Evolutionary conservation across 768 basidiomycete species (phyloP).

Genomic region (Tylopilus plumbeoviolaceoides): DNA sequence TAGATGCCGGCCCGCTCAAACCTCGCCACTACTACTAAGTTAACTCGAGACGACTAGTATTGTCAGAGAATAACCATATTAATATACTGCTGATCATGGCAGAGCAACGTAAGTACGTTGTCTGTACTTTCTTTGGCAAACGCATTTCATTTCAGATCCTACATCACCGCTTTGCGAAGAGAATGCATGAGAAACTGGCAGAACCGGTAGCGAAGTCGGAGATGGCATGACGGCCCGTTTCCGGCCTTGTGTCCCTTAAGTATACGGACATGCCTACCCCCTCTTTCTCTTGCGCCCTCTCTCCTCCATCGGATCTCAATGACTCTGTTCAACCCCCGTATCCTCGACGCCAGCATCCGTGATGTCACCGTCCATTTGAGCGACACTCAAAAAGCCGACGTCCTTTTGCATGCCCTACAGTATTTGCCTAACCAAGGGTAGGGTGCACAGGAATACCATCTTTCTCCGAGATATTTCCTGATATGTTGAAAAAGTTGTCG

Average conservation of each 20-base stretch:
- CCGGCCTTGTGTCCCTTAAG: conserved; percentile 8
- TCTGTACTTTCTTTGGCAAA: neutral
- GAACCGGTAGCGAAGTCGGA: conserved; percentile 7
- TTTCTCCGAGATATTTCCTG: conserved; percentile 6
- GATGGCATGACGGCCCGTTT: conserved; percentile 3
- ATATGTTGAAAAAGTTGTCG: conserved; percentile 37
- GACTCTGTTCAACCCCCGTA: conserved; percentile 72
- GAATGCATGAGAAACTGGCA: conserved; percentile 9
- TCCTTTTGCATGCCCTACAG: conserved; percentile 77
- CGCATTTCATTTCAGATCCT: neutral
- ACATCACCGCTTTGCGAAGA: neutral
- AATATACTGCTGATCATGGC: neutral
- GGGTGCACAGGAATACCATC: conserved; percentile 15
- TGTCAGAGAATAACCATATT: neutral
- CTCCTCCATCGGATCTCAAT: conserved; percentile 27
- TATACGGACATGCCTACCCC: neutral
- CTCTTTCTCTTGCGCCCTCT: neutral
- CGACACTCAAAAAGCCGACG: conserved; percentile 64
- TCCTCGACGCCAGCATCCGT: conserved; percentile 71
- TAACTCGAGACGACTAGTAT: too few species aligned
- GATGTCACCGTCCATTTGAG: conserved; percentile 56
- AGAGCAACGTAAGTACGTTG: neutral
- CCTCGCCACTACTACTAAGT: neutral
- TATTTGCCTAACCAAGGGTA: conserved; percentile 72
- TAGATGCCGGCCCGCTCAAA: neutral